Evolutionary conservation across 1,284 basidiomycete genomes (phyloP).

Genomic region (Lentinus polychrous): DNA sequence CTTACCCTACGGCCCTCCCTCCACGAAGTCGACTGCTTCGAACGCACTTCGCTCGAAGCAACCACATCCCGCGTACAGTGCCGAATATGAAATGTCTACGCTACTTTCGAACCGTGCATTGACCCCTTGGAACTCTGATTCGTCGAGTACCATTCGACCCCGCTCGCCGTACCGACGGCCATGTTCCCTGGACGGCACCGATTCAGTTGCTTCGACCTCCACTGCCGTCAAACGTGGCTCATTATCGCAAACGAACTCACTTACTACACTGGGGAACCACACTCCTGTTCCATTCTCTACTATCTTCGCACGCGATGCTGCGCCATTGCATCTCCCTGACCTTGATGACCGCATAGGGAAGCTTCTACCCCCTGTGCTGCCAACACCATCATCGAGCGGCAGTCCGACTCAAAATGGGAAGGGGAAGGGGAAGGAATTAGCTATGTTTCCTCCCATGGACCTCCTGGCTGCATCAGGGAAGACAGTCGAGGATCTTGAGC

Average conservation of each 20-base stretch:
- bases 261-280: slow-evolving; percentile 22
- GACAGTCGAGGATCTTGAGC: slow-evolving; percentile 53
- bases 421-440: slow-evolving; percentile 23
- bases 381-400: slow-evolving; percentile 8
- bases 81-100: background rate
- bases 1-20: background rate
- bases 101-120: background rate
- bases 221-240: background rate
- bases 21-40: too few relatives aligned
- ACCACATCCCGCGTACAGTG: background rate
- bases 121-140: background rate
- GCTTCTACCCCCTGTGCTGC: slow-evolving; percentile 36
- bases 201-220: background rate
- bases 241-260: background rate
- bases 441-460: slow-evolving; percentile 61
- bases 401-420: background rate
- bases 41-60: background rate
- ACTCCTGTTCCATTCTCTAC: slow-evolving; percentile 46
- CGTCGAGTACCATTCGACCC: background rate
- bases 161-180: slow-evolving; percentile 1
- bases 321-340: slow-evolving; percentile 49
- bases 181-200: background rate
- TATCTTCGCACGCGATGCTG: slow-evolving; percentile 49
- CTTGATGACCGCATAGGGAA: slow-evolving; percentile 51
- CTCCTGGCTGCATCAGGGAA: slow-evolving; percentile 38